Conservation (phyloP, 345 rosid genomes). For the Dimocarpus longan region DNA sequence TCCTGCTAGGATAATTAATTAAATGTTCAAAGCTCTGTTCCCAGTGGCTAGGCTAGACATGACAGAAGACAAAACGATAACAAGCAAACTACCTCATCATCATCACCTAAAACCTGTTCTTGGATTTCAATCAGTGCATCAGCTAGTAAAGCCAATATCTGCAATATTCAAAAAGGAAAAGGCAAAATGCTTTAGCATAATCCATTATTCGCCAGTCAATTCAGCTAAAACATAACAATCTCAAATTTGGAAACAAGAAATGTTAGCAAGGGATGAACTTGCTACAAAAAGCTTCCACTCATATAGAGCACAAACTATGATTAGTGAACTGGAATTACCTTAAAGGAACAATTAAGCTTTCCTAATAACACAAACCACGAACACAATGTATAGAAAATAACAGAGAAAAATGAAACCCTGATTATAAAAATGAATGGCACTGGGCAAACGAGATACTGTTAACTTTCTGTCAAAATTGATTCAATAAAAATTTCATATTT, state of each 20-base stretch:
- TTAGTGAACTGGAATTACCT: background rate
- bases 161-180: constrained; percentile 16
- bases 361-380: background rate
- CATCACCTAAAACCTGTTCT: constrained; percentile 63
- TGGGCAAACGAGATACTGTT: background rate
- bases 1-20: constrained; percentile 40
- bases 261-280: background rate
- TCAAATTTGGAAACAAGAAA: constrained; percentile 1
- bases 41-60: background rate
- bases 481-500: background rate
- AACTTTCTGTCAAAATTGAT: background rate
- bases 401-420: background rate
- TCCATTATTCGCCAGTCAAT: background rate
- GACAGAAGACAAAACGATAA: constrained; percentile 15
- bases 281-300: background rate
- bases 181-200: background rate
- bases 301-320: background rate
- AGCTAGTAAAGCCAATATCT: constrained; percentile 81
- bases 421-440: background rate
- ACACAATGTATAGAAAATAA: background rate
- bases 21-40: constrained; percentile 7
- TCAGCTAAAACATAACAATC: background rate
- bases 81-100: constrained; percentile 60
- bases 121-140: constrained; percentile 81
- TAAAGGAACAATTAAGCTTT: background rate